These are phyloP conservation scores for Macrocybe gigantea DNA, from an alignment of 768 basidiomycete genomes.

Conservation along the genomic window DNA sequence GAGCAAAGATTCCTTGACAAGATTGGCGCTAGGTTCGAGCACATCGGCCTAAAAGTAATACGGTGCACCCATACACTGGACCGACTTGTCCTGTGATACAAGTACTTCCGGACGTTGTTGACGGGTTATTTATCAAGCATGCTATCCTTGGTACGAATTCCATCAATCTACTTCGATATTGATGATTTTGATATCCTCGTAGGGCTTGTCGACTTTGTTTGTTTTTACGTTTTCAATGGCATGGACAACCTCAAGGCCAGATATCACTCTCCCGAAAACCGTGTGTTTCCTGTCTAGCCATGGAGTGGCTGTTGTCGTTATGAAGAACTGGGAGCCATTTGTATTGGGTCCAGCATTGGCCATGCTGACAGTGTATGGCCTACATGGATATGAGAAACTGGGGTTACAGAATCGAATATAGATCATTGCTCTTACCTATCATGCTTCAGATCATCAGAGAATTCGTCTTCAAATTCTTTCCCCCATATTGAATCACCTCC, in stretches of 20 bases:
- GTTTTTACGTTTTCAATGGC: slow-evolving; percentile 88
- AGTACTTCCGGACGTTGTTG: neutral
- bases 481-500: slow-evolving; percentile 92
- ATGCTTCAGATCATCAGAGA: slow-evolving; percentile 82
- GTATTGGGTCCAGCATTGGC: slow-evolving; percentile 87
- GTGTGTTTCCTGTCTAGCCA: slow-evolving; percentile 93
- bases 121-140: slow-evolving; percentile 6
- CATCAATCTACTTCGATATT: slow-evolving; percentile 67
- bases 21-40: slow-evolving; percentile 7
- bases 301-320: slow-evolving; percentile 90
- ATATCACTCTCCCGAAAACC: slow-evolving; percentile 85
- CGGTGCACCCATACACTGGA: slow-evolving; percentile 34
- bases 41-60: slow-evolving; percentile 15
- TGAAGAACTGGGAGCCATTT: slow-evolving; percentile 97
- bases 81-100: slow-evolving; percentile 38
- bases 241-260: slow-evolving; percentile 87
- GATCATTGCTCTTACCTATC: slow-evolving; percentile 58
- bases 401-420: neutral
- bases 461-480: slow-evolving; percentile 88
- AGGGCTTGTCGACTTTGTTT: slow-evolving; percentile 82
- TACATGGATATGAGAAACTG: slow-evolving; percentile 19
- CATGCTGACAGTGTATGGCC: slow-evolving; percentile 95
- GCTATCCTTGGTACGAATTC: neutral
- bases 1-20: slow-evolving; percentile 25
- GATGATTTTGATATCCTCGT: slow-evolving; percentile 89